Base-by-base conservation (phyloP, 371 early-diverging fungal species). In the Mucor circinelloides region DNA sequence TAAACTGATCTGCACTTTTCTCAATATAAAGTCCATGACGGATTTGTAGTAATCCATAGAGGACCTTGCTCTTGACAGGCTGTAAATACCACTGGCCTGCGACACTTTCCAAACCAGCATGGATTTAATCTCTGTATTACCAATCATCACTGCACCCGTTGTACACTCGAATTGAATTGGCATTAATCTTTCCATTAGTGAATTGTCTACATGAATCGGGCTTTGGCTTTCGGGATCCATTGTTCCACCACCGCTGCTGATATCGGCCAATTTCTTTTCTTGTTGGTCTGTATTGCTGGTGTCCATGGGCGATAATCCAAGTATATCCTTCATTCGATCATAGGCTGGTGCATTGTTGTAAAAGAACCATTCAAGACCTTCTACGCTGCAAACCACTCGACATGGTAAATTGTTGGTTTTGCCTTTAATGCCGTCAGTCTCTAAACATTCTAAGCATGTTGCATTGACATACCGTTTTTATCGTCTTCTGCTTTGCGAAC, bases 321-420 rank as follows among this genome's bases (percentile, higher is more conserved):
- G 73, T 3, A 89, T 80, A n/a, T 78, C 67, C 58, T 85, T 83
- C 56, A 94, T 71, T 10, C 71, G 70, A 30, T 91, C 87, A 67
- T 94, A 95, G 0, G 90, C 93, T 7, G 91, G 88, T 40, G 87
- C 80, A 58, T 93, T 82, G 65, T 95, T 95, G 79, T 93, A 95
- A 60, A 92, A 81, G 71, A 94, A 93, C 83, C 88, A 91, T 68
- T 95, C 95, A 8, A 94, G 69, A 2, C 95, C 95, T 58, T 94
- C 90, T 6, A 94, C 69, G n/a, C 87, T 84, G 62, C 91, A 83
- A 23, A 80, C 85, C 61, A 94, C 82, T 46, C 94, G 80, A 68
- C 93, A 92, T 6, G 84, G 82, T 7, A 73, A 52, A 63, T 75
- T 71, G 9, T 55, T 69, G 31, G 76, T 66, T 68, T 69, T 70